Conservation (phyloP, 2,329 filamentous ascomycete species). For the Colletotrichum aenigma region DNA sequence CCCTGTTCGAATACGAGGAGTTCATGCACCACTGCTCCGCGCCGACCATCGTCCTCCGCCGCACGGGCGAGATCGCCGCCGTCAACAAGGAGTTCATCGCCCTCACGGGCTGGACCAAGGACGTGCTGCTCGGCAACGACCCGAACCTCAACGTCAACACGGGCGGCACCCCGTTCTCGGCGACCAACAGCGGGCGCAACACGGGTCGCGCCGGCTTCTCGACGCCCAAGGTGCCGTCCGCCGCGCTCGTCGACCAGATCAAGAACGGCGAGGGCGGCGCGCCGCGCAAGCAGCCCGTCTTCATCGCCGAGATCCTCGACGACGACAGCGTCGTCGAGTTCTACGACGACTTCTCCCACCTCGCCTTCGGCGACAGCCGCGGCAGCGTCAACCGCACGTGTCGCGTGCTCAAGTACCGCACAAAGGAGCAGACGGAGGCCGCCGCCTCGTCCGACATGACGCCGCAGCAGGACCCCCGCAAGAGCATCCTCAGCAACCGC, state of each 20-base stretch:
- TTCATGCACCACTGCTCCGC: conserved; percentile 88
- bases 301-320: conserved; percentile 90
- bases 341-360: conserved; percentile 91
- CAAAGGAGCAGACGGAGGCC: conserved; percentile 62
- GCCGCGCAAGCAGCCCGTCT: conserved; percentile 73
- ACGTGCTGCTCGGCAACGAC: conserved; percentile 85
- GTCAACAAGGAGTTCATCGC: conserved; percentile 98
- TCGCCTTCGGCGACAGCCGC: conserved; percentile 90
- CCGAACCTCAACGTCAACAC: conserved; percentile 87
- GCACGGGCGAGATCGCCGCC: conserved; percentile 92
- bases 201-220: conserved; percentile 46
- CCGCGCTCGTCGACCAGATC: conserved; percentile 40
- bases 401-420: conserved; percentile 88
- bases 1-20: conserved; percentile 90
- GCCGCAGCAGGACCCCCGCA: conserved; percentile 50
- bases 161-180: conserved; percentile 53
- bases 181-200: conserved; percentile 46
- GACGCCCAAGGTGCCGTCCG: conserved; percentile 56
- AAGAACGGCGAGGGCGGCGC: conserved; percentile 43
- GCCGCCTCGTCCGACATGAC: conserved; percentile 27
- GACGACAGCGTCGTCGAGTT: conserved; percentile 93
- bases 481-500: conserved; percentile 60
- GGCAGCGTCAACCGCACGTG: conserved; percentile 85
- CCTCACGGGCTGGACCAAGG: conserved; percentile 91
- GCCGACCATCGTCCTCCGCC: conserved; percentile 88